Evolutionary conservation across 1,284 basidiomycete species (phyloP).

Genomic region (Malassezia vespertilionis): DNA sequence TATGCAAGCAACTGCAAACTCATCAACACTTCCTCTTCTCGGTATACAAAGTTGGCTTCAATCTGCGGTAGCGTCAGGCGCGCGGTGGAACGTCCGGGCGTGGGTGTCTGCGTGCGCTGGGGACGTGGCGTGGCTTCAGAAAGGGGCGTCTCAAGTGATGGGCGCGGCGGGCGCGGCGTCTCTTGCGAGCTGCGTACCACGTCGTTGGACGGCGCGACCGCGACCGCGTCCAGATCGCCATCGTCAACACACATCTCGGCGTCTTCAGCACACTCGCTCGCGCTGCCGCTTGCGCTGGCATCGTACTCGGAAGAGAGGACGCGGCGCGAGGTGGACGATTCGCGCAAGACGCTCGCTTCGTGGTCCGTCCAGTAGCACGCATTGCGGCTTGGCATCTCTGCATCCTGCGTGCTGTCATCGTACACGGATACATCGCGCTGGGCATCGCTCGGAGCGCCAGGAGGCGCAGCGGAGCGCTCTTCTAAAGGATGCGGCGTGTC

Average conservation of each 20-base stretch:
- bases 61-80: too few relatives aligned
- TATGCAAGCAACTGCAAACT: conserved; percentile 88
- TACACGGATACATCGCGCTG: neutral
- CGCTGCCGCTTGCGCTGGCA: conserved; percentile 29
- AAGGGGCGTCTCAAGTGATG: too few relatives aligned
- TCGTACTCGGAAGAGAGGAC: neutral
- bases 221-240: too few relatives aligned
- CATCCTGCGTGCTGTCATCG: neutral
- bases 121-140: too few relatives aligned
- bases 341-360: neutral
- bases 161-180: too few relatives aligned
- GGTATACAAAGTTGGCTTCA: conserved; percentile 58
- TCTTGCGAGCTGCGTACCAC: too few relatives aligned
- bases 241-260: conserved; percentile 40
- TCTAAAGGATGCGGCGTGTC: neutral
- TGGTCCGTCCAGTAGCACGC: too few relatives aligned
- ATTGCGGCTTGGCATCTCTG: too few relatives aligned
- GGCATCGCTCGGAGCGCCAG: neutral
- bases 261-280: conserved; percentile 39
- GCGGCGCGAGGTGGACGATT: neutral
- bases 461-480: neutral
- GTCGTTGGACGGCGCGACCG: too few relatives aligned
- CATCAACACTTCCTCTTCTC: conserved; percentile 87
- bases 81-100: too few relatives aligned
- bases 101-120: too few relatives aligned